Percentiles rank a stretch among this genome's conserved stretches.
Evolutionary conservation across 2,329 filamentous ascomycete species (phyloP).

Genomic region (Talaromyces verruculosus): DNA sequence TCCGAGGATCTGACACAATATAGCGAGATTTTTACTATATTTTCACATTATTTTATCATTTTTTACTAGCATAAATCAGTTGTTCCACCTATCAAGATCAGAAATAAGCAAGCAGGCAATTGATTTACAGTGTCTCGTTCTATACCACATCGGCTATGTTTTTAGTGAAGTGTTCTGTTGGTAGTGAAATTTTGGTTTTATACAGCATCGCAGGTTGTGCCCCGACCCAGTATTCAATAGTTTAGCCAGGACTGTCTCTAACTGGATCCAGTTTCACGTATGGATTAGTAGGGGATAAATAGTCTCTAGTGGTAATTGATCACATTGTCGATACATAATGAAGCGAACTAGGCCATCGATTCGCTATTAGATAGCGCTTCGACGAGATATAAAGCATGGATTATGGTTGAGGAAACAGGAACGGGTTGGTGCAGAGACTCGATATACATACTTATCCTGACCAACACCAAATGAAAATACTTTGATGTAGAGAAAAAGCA

Average conservation of each 20-base stretch:
- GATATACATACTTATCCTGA: background rate
- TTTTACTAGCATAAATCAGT: background rate
- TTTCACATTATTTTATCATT: too few species aligned
- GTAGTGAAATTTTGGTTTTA: background rate
- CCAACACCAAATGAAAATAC: background rate
- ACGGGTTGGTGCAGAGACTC: background rate
- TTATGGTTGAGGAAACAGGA: background rate
- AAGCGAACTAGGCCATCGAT: background rate
- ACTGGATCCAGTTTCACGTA: background rate
- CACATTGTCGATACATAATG: background rate
- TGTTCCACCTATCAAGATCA: background rate
- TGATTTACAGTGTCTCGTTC: background rate
- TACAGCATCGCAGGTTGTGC: background rate
- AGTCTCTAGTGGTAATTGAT: background rate
- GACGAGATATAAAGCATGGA: background rate
- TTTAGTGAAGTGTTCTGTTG: background rate
- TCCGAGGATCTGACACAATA: background rate
- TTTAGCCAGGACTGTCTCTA: background rate
- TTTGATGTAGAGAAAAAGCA: background rate
- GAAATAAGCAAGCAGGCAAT: background rate
- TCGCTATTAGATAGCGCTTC: background rate
- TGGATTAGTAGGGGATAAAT: background rate
- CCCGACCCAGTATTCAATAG: background rate
- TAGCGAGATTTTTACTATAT: background rate
- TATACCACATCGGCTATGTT: background rate